Percentiles rank a stretch among this genome's conserved stretches.
phyloP scores from a whole-genome alignment of 2,329 filamentous ascomycete genomes.

The Talaromyces sp. region DNA sequence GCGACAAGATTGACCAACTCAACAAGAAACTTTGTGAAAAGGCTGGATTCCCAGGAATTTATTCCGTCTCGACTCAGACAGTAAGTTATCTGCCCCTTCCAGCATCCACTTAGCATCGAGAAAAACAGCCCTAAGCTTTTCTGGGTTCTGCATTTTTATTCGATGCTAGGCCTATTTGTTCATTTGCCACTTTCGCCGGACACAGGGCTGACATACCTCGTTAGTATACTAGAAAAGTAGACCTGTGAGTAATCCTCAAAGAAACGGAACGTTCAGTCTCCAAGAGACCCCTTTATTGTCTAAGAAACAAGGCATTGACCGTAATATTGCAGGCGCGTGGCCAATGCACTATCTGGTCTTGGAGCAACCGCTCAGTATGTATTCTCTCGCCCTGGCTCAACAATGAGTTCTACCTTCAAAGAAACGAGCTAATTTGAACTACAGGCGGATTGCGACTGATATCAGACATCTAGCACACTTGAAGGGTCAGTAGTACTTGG shows the following conservation, averaged over 20 bases:
- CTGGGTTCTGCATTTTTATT: too few relatives aligned
- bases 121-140: not conserved
- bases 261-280: not conserved
- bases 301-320: not conserved
- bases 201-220: not conserved
- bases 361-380: conserved; percentile 63
- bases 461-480: conserved; percentile 67
- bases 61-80: conserved; percentile 65
- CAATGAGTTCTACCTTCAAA: not conserved
- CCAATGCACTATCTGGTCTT: conserved; percentile 73
- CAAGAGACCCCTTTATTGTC: not conserved
- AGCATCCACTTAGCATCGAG: too few relatives aligned
- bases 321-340: conserved; percentile 16
- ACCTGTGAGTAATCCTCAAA: conserved; percentile 41
- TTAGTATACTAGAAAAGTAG: conserved; percentile 70
- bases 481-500: conserved; percentile 44
- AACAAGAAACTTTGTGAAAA: conserved; percentile 61
- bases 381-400: not conserved
- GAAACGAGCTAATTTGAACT: not conserved
- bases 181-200: not conserved
- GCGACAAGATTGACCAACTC: conserved; percentile 56
- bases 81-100: not conserved
- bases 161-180: too few relatives aligned
- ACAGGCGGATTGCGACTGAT: conserved; percentile 55
- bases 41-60: conserved; percentile 58